Evolutionary conservation across 2,329 filamentous ascomycete genomes (phyloP).

Genomic region (Monilinia laxa): DNA sequence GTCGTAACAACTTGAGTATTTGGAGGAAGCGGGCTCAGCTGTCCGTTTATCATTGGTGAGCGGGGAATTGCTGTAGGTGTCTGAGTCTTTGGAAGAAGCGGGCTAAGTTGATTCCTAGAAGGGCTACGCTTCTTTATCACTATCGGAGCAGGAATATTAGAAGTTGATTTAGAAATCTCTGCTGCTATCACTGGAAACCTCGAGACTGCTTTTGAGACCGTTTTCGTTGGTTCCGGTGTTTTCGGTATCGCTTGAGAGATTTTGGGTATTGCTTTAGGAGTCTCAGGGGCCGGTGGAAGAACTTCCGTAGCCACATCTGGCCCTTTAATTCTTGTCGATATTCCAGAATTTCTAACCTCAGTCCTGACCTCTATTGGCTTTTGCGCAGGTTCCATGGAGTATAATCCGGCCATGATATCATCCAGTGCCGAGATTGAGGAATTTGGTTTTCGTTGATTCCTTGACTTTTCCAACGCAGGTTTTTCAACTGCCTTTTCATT

Average conservation of each 20-base stretch:
- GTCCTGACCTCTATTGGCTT: neutral
- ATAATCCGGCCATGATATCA: constrained; percentile 23
- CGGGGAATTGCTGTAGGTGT: neutral
- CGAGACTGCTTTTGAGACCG: neutral
- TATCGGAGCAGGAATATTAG: neutral
- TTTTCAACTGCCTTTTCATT: constrained; percentile 15
- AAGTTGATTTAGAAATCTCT: neutral
- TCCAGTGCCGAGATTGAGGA: constrained; percentile 21
- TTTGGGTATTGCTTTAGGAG: neutral
- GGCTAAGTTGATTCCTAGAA: neutral
- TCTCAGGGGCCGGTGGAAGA: neutral
- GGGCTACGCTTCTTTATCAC: neutral
- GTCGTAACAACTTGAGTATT: neutral
- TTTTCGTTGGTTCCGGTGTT: neutral
- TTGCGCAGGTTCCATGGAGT: neutral
- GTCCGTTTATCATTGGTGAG: constrained; percentile 5
- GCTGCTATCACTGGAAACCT: constrained; percentile 5
- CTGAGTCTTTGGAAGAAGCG: neutral
- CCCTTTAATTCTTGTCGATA: neutral
- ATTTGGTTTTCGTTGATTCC: constrained; percentile 1
- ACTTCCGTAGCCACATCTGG: neutral
- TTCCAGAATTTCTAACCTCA: neutral
- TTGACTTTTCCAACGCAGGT: neutral
- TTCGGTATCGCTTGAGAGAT: neutral
- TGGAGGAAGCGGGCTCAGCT: neutral